phyloP scores from a whole-genome alignment of 805 yeast genomes.

The Starmerella floricola region DNA sequence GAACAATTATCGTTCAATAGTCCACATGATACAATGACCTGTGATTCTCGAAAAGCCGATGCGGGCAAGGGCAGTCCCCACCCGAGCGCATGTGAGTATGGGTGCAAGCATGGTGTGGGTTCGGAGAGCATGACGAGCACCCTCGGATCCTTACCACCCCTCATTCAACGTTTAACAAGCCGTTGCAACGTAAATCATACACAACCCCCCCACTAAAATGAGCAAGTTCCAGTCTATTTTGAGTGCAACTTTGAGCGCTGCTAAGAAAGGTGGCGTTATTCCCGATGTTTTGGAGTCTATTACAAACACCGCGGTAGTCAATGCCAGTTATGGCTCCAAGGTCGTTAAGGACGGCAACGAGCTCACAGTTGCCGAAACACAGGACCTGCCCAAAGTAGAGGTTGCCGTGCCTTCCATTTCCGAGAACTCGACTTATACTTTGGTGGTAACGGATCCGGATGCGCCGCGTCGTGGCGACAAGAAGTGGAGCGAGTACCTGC shows the following conservation, averaged over 20 bases:
- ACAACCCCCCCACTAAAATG: background rate
- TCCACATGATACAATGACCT: no score
- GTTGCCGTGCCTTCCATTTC: conserved; percentile 45
- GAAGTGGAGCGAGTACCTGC: conserved; percentile 81
- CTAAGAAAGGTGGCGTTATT: conserved; percentile 33
- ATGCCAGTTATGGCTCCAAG: conserved; percentile 41
- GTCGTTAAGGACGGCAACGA: conserved; percentile 75
- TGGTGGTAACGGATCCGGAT: conserved; percentile 85
- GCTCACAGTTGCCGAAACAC: conserved; percentile 52
- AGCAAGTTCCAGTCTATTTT: background rate
- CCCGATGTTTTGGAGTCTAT: conserved; percentile 33
- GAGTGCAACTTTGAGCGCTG: conserved; percentile 27
- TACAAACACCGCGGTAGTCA: conserved; percentile 33
- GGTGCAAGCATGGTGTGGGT: no score
- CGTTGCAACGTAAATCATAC: no score
- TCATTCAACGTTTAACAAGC: no score
- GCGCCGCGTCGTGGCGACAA: conserved; percentile 76
- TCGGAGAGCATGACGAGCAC: no score
- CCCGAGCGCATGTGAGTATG: no score
- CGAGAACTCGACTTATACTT: conserved; percentile 47
- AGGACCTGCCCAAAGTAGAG: conserved; percentile 51
- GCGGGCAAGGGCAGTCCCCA: no score
- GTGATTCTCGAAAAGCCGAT: no score
- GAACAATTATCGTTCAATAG: no score
- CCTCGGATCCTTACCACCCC: no score